Evolutionary conservation across 2,329 filamentous ascomycete genomes (phyloP), one percentile per base, ranked within the genome.

Genomic region (Tetracladium maxilliforme): DNA sequence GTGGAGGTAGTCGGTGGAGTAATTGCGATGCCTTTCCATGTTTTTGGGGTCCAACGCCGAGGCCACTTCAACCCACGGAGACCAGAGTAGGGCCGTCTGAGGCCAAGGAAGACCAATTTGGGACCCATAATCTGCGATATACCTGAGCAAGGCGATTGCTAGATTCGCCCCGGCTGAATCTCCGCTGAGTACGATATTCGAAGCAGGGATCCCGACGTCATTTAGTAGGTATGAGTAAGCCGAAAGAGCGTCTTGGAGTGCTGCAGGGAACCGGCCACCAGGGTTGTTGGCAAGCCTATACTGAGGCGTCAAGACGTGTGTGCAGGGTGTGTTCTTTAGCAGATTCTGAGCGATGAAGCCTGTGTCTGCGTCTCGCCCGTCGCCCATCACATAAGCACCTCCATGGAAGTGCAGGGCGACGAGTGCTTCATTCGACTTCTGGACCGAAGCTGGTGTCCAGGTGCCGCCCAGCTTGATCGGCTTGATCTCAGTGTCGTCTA

Each of bases 121-220:
- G 3, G 33, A 19, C 4, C 52, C 56, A 28, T 51, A 48, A 14
- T 56, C 52, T 7, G 36, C 26, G 5, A 66, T 33, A 34, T 65
- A 64, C 11, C 58, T 45, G 16, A 64, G 41, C 10, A 65, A 38
- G 0, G 46, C 45, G 13, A 63, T 45, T 1, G 41, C 46, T 8
- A 58, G 39, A 33, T 64, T 62, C 1, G 42, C 60, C 26, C 61
- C 61, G 1, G 61, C 61, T 17, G 52, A 58, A 37, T 66, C 61
- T 5, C 61, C 61, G 0, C 48, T 52, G 0, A 66, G 10, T 1
- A 56, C 42, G 27, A 65, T 57, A 17, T 52, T 43, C 1, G 31
- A 24, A 0, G 58, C 34, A 0, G 52, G 36, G 21, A 65, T 47
- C 1, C 42, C 31, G 10, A 57, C 37, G 5, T 43, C 41, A n/a